These are phyloP conservation scores for Beta corolliflora DNA, from an alignment of 179 eudicot genomes.

Conservation along the genomic window DNA sequence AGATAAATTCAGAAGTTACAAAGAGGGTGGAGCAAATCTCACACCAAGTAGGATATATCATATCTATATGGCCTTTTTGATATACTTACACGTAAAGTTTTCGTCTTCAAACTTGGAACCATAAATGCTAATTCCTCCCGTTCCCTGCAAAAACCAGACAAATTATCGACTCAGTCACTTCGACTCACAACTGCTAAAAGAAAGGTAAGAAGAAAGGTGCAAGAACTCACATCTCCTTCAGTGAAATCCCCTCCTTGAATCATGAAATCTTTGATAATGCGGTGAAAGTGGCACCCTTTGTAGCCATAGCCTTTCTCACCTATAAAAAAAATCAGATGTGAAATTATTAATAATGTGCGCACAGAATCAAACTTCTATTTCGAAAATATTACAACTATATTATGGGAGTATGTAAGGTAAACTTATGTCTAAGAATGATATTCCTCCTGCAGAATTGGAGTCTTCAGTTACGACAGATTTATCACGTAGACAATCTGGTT, in stretches of 20 bases:
- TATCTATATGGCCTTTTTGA: background rate
- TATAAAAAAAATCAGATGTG: constrained; percentile 2
- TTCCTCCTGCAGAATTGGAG: background rate
- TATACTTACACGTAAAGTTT: constrained; percentile 44
- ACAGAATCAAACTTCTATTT: no score
- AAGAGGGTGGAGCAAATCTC: background rate
- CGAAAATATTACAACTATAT: no score
- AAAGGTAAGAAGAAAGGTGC: constrained; percentile 7
- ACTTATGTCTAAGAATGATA: background rate
- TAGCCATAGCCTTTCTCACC: constrained; percentile 62
- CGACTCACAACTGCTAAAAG: background rate
- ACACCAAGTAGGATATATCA: background rate
- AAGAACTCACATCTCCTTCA: constrained; percentile 43
- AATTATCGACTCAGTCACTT: background rate
- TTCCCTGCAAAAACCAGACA: constrained; percentile 39
- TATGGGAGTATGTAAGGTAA: no score
- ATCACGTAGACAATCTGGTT: background rate
- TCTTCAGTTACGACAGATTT: background rate
- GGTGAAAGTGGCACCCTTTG: constrained; percentile 54
- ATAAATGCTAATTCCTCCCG: constrained; percentile 58
- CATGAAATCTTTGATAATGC: constrained; percentile 55
- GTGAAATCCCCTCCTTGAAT: constrained; percentile 60
- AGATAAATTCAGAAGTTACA: background rate
- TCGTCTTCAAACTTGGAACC: constrained; percentile 55
- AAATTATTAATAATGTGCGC: no score